Evolutionary conservation across 2,329 filamentous ascomycete species (phyloP).

Genomic region (Penicillium frequentans): DNA sequence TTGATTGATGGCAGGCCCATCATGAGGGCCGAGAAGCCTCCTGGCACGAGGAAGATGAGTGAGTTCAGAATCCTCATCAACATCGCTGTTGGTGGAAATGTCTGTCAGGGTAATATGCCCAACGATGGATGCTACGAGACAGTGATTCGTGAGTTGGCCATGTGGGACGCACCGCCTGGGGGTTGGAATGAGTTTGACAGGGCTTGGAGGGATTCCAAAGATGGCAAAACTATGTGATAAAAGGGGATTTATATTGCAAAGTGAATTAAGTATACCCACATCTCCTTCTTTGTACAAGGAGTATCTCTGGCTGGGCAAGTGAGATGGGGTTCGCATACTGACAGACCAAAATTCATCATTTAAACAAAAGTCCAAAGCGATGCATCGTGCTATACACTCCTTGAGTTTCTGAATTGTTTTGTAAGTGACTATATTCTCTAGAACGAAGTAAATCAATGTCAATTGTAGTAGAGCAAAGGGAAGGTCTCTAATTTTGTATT

Average conservation of each 20-base stretch:
- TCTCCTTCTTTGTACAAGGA: neutral
- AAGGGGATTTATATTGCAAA: slow-evolving; percentile 4
- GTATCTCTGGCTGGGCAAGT: too few relatives aligned
- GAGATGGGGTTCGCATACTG: too few relatives aligned
- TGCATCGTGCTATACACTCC: too few relatives aligned
- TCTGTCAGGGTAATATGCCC: slow-evolving; percentile 25
- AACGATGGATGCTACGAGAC: slow-evolving; percentile 24
- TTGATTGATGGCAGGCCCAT: slow-evolving; percentile 24
- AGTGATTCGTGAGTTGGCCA: slow-evolving; percentile 24
- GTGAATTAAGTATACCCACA: neutral
- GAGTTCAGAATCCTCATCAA: slow-evolving; percentile 28
- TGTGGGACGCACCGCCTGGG: slow-evolving; percentile 25
- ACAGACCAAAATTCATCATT: too few relatives aligned
- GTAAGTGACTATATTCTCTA: too few relatives aligned
- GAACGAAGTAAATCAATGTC: too few relatives aligned
- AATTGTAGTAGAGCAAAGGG: too few relatives aligned
- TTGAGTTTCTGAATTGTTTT: too few relatives aligned
- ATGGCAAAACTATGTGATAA: slow-evolving; percentile 25
- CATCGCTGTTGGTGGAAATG: slow-evolving; percentile 26
- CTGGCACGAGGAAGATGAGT: slow-evolving; percentile 26
- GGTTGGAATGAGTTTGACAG: slow-evolving; percentile 22
- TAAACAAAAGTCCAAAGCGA: too few relatives aligned
- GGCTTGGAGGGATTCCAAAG: slow-evolving; percentile 17
- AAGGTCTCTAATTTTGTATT: too few relatives aligned
- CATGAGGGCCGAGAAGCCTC: slow-evolving; percentile 26